Evolutionary conservation across 1,284 basidiomycete genomes (phyloP).

Genomic region (Leccinum holopus): DNA sequence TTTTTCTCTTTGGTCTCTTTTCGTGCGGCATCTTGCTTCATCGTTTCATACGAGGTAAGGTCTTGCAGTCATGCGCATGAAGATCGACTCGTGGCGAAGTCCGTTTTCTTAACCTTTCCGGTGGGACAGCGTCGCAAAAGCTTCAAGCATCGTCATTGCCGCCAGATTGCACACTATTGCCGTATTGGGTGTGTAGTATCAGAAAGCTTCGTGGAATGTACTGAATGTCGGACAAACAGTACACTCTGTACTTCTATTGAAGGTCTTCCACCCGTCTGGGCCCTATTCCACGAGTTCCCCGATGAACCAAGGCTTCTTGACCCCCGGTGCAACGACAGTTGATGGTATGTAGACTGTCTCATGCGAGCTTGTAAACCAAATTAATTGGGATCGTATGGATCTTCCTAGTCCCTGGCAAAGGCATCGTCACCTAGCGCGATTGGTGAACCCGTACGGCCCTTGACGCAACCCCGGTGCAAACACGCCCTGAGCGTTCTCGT

Average conservation of each 20-base stretch:
- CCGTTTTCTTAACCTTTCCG: constrained; percentile 46
- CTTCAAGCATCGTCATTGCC: constrained; percentile 66
- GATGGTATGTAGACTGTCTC: constrained; percentile 27
- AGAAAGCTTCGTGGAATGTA: too few relatives aligned
- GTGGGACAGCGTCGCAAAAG: constrained; percentile 73
- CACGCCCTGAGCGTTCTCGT: constrained; percentile 53
- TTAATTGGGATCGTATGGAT: constrained; percentile 39
- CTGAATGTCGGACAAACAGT: constrained; percentile 43
- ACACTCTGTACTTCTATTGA: constrained; percentile 64
- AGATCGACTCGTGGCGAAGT: too few relatives aligned
- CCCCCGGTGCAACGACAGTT: constrained; percentile 55
- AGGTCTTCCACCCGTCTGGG: constrained; percentile 68
- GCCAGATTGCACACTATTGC: constrained; percentile 64
- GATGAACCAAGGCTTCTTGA: constrained; percentile 59
- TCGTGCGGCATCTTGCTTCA: constrained; percentile 4
- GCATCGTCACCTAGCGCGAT: constrained; percentile 67
- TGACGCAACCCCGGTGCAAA: constrained; percentile 35
- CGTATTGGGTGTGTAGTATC: constrained; percentile 65
- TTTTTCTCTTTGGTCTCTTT: constrained; percentile 3
- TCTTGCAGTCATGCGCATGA: too few relatives aligned
- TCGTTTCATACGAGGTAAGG: neutral
- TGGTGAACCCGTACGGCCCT: constrained; percentile 69
- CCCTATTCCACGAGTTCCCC: constrained; percentile 77
- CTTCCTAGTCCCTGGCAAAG: constrained; percentile 52
- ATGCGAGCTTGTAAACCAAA: neutral